These are phyloP conservation scores for Pythium chondricola DNA, from an alignment of 352 stramenopile genomes.

Conservation along the genomic window DNA sequence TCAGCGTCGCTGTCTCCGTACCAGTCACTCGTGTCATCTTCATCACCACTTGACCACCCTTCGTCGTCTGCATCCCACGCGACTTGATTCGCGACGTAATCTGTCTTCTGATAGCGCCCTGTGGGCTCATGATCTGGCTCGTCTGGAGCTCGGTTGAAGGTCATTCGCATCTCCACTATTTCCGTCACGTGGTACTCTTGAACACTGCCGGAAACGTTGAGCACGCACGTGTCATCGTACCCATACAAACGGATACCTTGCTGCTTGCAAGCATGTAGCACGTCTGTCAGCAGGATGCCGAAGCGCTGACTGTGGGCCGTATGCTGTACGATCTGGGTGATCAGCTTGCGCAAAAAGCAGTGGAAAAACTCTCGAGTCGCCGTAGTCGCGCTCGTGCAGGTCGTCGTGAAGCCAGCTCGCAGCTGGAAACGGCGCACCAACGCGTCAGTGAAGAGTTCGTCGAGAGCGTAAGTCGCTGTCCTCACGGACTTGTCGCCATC, in stretches of 20 bases:
- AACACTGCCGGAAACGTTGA: slow-evolving; percentile 20
- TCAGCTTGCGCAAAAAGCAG: slow-evolving; percentile 54
- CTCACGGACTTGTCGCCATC: slow-evolving; percentile 10
- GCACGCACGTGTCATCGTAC: slow-evolving; percentile 67
- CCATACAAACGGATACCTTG: slow-evolving; percentile 73
- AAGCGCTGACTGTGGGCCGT: slow-evolving; percentile 37
- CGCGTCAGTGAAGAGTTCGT: slow-evolving; percentile 31
- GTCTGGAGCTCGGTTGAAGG: slow-evolving; percentile 19
- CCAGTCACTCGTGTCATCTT: slow-evolving; percentile 41
- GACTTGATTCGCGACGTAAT: slow-evolving; percentile 58
- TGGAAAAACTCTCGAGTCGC: slow-evolving; percentile 37
- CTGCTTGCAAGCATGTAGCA: slow-evolving; percentile 53
- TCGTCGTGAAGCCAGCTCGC: slow-evolving; percentile 55
- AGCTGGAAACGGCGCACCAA: slow-evolving; percentile 63
- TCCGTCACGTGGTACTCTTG: slow-evolving; percentile 63
- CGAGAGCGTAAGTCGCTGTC: too few species aligned
- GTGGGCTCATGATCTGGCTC: slow-evolving; percentile 60
- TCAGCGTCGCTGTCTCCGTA: slow-evolving; percentile 59
- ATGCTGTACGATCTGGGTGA: slow-evolving; percentile 40
- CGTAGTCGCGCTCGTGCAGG: slow-evolving; percentile 27
- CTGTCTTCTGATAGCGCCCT: slow-evolving; percentile 37
- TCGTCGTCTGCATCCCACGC: slow-evolving; percentile 32
- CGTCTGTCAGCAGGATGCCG: slow-evolving; percentile 52
- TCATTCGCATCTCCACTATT: slow-evolving; percentile 44
- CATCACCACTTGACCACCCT: too few species aligned